Conservation (phyloP, 371 early-diverging fungal genomes). For the Cladochytrium tenue region DNA sequence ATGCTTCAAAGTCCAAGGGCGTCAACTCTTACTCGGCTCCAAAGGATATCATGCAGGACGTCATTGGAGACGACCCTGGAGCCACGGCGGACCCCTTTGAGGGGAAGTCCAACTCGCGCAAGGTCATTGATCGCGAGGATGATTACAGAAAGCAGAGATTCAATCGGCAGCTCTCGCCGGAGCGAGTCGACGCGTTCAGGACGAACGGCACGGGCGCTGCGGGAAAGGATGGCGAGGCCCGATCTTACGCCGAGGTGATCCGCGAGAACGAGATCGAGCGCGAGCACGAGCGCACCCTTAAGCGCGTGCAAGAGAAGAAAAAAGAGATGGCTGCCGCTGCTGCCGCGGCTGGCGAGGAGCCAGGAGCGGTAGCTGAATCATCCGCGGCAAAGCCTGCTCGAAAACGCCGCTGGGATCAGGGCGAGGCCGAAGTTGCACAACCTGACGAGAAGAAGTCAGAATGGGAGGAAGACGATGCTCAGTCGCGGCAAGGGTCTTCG, state of each 20-base stretch:
- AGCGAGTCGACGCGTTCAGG: constrained; percentile 80
- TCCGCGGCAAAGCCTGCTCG: constrained; percentile 38
- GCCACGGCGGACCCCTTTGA: constrained; percentile 73
- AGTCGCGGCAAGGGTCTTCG: background rate
- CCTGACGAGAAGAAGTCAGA: constrained; percentile 3
- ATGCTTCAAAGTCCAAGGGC: constrained; percentile 12
- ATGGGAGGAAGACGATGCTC: constrained; percentile 1
- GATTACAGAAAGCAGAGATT: constrained; percentile 81
- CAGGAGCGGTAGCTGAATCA: constrained; percentile 1
- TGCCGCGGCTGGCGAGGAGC: constrained; percentile 7
- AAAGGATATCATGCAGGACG: constrained; percentile 69
- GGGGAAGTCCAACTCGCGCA: constrained; percentile 49
- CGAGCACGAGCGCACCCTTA: constrained; percentile 70
- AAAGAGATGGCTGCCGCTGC: constrained; percentile 56
- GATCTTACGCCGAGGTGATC: constrained; percentile 86
- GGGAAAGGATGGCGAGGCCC: constrained; percentile 41
- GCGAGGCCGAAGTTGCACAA: constrained; percentile 62
- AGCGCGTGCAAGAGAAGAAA: constrained; percentile 73
- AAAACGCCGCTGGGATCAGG: constrained; percentile 87
- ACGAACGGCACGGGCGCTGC: background rate
- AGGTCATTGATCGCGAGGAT: constrained; percentile 82
- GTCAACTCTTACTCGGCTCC: constrained; percentile 82
- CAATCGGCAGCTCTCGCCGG: constrained; percentile 82
- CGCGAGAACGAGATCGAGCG: constrained; percentile 80
- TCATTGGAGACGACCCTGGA: constrained; percentile 40